Evolutionary conservation across 495 filamentous ascomycete genomes (phyloP).

Genomic region (Daldinia decipiens): DNA sequence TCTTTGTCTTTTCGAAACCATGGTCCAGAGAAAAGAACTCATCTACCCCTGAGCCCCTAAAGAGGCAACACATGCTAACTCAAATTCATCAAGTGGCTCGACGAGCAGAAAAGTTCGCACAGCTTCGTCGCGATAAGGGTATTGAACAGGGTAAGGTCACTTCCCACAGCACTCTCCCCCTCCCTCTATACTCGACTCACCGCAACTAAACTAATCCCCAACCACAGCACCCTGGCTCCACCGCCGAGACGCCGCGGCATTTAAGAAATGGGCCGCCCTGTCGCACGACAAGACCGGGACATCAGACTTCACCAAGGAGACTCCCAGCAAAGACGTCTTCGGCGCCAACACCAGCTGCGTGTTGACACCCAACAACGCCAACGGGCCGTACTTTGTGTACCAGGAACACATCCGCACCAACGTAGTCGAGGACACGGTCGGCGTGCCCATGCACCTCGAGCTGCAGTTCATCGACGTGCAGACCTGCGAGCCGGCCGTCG

Average conservation of each 20-base stretch:
- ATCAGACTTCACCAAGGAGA: constrained; percentile 53
- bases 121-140: constrained; percentile 40
- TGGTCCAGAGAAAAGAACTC: background rate
- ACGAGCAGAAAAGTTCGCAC: constrained; percentile 44
- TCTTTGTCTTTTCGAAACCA: too few relatives aligned
- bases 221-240: constrained; percentile 46
- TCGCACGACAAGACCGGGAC: constrained; percentile 51
- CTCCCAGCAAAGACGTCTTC: constrained; percentile 62
- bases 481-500: constrained; percentile 63
- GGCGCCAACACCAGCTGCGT: constrained; percentile 52
- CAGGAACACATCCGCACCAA: constrained; percentile 63
- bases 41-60: background rate
- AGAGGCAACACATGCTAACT: constrained; percentile 9
- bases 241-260: constrained; percentile 54
- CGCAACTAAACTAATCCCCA: constrained; percentile 5
- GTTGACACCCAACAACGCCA: constrained; percentile 53
- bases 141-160: constrained; percentile 37
- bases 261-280: constrained; percentile 51
- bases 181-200: background rate
- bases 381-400: constrained; percentile 56
- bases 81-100: constrained; percentile 31
- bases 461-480: constrained; percentile 66
- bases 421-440: constrained; percentile 58
- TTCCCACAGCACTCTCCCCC: background rate
- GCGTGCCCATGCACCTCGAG: constrained; percentile 64